Evolutionary conservation across 257 asterid species (phyloP), one percentile per base, ranked within the genome.

Genomic region (Osmanthus fragrans): DNA sequence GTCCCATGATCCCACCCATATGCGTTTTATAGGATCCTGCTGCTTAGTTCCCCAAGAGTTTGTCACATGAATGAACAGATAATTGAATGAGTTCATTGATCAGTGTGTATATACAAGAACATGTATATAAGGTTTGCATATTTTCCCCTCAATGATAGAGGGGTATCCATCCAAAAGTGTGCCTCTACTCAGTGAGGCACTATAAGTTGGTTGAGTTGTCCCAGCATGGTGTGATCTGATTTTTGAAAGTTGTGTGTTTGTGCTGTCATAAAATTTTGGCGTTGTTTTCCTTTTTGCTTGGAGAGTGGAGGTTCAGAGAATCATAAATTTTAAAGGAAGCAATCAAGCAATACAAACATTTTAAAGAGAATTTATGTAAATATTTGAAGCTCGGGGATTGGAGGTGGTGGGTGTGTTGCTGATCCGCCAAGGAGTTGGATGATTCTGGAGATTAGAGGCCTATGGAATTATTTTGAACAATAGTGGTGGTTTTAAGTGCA

Each of bases 371-470:
- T 63, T 63, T 3, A 27, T 25, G 32, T 23, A 63, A 23, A 21
- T 11, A 63, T 63, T 63, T 63, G 68, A 63, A 63, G 32, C 32
- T 63, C 2, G 7, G 68, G 18, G 34, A n/a, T 10, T 9, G 68
- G 18, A 63, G 33, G 68, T 10, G 65, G 29, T 23, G 23, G 30
- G 54, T 19, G 45, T 8, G 45, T 10, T 19, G 63, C 23, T 51
- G 63, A 51, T 5, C 25, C 3, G 19, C 23, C 63, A 18, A 51
- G 63, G 40, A 39, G 47, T 67, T 29, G 70, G 23, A 36, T 78
- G 75, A n/a, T 70, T 75, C 45, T 33, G 37, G 33, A 45, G 54
- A 66, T 45, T 70, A 47, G 74, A 70, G n/a, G 25, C 73, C 25
- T 29, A n/a, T 75, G 64, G 33, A 47, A 40, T 40, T 40, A 10